Evolutionary conservation across 169 alveolate species (phyloP), one percentile per base, ranked within the genome.

Genomic region (Eimeria praecox): DNA sequence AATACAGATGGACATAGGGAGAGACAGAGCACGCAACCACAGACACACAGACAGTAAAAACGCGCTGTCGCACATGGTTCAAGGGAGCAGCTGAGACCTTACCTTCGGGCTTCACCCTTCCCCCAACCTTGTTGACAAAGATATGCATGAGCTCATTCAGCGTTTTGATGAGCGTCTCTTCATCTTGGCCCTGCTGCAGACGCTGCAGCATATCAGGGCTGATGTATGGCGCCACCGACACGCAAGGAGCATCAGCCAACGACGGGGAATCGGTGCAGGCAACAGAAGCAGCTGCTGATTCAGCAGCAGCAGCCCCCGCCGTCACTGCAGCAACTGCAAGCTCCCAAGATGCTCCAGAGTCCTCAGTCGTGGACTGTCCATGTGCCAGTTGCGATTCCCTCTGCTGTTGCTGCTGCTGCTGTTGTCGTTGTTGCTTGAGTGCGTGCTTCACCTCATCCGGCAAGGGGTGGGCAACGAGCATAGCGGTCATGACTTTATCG

Each of bases 401-500:
- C 33, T 59, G 42, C 49, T 22, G 87, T 75, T 40, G 56, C 52
- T 75, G 80, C 80, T 54, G 88, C 42, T 66, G 88, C 42, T 44
- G 89, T 33, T 66, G 86, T 35, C 75, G 82, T 54, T 64, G 94
- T 73, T 62, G 93, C 89, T 82, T 77, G 64, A 54, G 71, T n/a
- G 82, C 90, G 46, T 93, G 66, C 64, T 91, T 66, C 66, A 66
- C 88, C 62, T 89, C 93, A 44, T 87, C 93, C 27, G 93, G 93
- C 82, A 87, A n/a, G 27, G 93, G 93, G 66, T 87, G 93, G 83
- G 93, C 93, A 42, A 87, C 93, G 62, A 87, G 93, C 93, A 87
- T 87, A 14, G 93, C 93, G 73, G 93, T 62, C 77, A 87, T 40
- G 27, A 62, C 66, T 42, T 87, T 87, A 33, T 87, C 93, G 22